Evolutionary conservation across 176 grass and related monocot species (phyloP).

Genomic region (Aechmea fasciata): DNA sequence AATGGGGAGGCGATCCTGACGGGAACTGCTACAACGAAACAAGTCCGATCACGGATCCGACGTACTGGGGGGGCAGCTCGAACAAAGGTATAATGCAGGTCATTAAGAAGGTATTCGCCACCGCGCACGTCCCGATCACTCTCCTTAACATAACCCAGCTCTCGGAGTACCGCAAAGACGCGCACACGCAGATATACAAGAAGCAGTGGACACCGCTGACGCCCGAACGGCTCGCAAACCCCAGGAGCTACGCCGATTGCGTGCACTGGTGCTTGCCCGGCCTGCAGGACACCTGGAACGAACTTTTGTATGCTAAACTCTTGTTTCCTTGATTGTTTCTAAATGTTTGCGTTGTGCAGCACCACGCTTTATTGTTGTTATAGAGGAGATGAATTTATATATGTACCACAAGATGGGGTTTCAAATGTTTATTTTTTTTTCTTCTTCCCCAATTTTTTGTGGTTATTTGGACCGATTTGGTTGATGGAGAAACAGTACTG

Average conservation of each 20-base stretch:
- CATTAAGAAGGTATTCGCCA: slow-evolving; percentile 28
- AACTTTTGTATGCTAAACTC: slow-evolving; percentile 60
- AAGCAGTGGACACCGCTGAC: slow-evolving; percentile 34
- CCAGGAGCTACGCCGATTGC: slow-evolving; percentile 57
- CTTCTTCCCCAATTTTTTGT: too few relatives aligned
- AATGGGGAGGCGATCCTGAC: slow-evolving; percentile 33
- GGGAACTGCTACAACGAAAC: slow-evolving; percentile 51
- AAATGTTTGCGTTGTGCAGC: too few relatives aligned
- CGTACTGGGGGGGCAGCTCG: slow-evolving; percentile 32
- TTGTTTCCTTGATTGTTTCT: slow-evolving; percentile 35
- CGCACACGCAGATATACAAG: slow-evolving; percentile 50
- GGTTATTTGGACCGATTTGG: too few relatives aligned
- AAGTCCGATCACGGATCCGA: slow-evolving; percentile 22
- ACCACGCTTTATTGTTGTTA: too few relatives aligned
- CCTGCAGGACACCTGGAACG: slow-evolving; percentile 69
- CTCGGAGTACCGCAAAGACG: slow-evolving; percentile 48
- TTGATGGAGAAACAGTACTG: too few relatives aligned
- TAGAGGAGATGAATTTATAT: too few relatives aligned
- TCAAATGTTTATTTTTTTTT: too few relatives aligned
- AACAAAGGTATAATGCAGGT: slow-evolving; percentile 35
- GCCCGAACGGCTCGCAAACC: slow-evolving; percentile 36
- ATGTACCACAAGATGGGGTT: too few relatives aligned
- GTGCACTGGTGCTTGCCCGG: slow-evolving; percentile 75
- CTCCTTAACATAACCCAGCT: slow-evolving; percentile 58
- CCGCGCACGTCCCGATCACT: slow-evolving; percentile 34